phyloP scores from a whole-genome alignment of 805 yeast genomes.

The Kuraishia piskuri region DNA sequence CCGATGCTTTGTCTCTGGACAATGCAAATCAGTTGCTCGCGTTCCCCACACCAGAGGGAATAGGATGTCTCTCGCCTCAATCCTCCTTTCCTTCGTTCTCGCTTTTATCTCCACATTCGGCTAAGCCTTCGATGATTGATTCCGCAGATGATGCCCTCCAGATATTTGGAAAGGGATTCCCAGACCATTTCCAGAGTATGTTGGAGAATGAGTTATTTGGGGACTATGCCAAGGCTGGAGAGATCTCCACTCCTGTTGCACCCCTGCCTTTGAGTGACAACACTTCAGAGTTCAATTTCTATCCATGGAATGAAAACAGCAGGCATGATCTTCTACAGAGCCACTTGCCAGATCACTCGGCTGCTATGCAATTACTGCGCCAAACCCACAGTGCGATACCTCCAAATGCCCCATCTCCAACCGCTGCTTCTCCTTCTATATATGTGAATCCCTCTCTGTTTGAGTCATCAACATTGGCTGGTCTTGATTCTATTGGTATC shows the following conservation, averaged over 20 bases:
- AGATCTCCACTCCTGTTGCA: neutral
- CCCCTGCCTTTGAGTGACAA: neutral
- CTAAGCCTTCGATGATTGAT: neutral
- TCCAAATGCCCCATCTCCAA: neutral
- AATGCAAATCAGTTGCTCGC: neutral
- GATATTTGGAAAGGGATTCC: neutral
- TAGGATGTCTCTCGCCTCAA: neutral
- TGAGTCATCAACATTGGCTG: conserved; percentile 16
- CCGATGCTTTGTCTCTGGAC: neutral
- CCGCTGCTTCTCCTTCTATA: conserved; percentile 7
- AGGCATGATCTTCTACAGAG: neutral
- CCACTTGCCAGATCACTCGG: neutral
- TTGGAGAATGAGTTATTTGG: neutral
- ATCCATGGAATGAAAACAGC: neutral
- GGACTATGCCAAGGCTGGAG: neutral
- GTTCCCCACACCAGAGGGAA: neutral
- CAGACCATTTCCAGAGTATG: neutral
- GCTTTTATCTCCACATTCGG: neutral
- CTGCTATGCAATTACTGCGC: neutral
- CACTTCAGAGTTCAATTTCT: neutral
- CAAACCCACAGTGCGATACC: neutral
- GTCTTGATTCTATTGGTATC: conserved; percentile 24
- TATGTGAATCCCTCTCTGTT: conserved; percentile 21
- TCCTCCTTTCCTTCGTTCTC: neutral
- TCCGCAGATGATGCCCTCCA: neutral